Evolutionary conservation across 1,284 basidiomycete genomes (phyloP).

Genomic region (Irpex rosettiformis): DNA sequence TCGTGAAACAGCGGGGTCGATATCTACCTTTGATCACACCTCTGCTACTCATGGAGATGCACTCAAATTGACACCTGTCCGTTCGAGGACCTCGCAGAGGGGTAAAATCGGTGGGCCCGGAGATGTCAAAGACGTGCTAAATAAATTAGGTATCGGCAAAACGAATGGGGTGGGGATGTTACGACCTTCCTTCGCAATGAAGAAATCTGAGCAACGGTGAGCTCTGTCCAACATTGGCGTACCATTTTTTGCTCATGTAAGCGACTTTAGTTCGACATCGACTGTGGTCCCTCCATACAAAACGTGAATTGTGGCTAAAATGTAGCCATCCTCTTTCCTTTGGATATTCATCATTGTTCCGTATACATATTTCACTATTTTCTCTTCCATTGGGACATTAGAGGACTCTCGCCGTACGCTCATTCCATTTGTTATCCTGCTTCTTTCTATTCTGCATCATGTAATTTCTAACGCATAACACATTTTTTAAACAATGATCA

Average conservation of each 20-base stretch:
- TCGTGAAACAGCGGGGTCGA: slow-evolving; percentile 50
- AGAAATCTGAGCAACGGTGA: slow-evolving; percentile 38
- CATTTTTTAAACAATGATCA: no score
- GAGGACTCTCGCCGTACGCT: slow-evolving; percentile 5
- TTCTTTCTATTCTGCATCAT: background rate
- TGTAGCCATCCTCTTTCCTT: no score
- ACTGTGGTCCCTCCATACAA: slow-evolving; percentile 29
- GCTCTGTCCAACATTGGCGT: slow-evolving; percentile 8
- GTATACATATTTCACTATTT: no score
- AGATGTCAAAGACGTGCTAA: slow-evolving; percentile 78
- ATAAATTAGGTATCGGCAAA: slow-evolving; percentile 73
- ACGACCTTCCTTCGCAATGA: slow-evolving; percentile 65
- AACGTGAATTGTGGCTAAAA: slow-evolving; percentile 7
- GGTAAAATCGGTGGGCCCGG: slow-evolving; percentile 48
- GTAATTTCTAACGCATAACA: no score
- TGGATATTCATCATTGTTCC: no score
- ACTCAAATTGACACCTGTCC: slow-evolving; percentile 39
- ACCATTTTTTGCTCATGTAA: background rate
- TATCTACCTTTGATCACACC: slow-evolving; percentile 71
- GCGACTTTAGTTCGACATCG: slow-evolving; percentile 10
- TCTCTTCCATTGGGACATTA: slow-evolving; percentile 12
- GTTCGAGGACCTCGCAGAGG: slow-evolving; percentile 53
- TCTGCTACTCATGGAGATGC: slow-evolving; percentile 45
- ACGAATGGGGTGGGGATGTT: slow-evolving; percentile 55
- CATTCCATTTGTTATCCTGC: slow-evolving; percentile 5